A percentile compares a stretch with the other conserved stretches of the same genome.
These are phyloP conservation scores for Allantophomopsis lycopodina DNA, from an alignment of 2,329 filamentous ascomycete genomes.

Conservation along the genomic window DNA sequence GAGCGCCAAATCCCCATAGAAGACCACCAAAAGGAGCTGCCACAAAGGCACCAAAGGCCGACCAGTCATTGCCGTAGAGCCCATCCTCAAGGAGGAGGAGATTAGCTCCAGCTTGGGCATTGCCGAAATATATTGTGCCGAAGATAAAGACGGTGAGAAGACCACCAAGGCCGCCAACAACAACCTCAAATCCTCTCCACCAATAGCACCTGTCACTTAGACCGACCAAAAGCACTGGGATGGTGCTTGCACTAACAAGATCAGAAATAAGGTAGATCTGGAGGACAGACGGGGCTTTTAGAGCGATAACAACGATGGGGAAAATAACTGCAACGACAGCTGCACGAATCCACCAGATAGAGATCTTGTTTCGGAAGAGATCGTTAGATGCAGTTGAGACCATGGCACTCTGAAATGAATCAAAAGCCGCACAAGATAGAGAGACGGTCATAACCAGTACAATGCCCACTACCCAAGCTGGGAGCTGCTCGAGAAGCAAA, in stretches of 20 bases:
- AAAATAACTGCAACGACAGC: constrained; percentile 61
- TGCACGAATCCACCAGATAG: constrained; percentile 58
- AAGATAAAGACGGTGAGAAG: constrained; percentile 73
- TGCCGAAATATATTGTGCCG: constrained; percentile 64
- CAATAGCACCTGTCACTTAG: constrained; percentile 52
- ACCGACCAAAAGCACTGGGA: constrained; percentile 64
- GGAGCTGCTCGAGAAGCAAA: constrained; percentile 56
- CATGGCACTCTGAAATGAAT: constrained; percentile 72
- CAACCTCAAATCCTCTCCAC: constrained; percentile 71
- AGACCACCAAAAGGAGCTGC: constrained; percentile 65
- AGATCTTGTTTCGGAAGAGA: constrained; percentile 68
- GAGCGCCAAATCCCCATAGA: constrained; percentile 54
- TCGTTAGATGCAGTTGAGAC: constrained; percentile 77
- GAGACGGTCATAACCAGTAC: constrained; percentile 70
- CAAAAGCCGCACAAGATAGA: constrained; percentile 66
- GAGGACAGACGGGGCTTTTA: constrained; percentile 60
- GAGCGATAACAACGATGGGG: constrained; percentile 59
- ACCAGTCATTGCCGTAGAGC: constrained; percentile 68
- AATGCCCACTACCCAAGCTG: constrained; percentile 70
- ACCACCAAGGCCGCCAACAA: constrained; percentile 64
- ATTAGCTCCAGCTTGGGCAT: constrained; percentile 45
- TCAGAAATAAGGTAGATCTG: constrained; percentile 78
- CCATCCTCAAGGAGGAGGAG: constrained; percentile 62
- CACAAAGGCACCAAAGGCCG: constrained; percentile 70
- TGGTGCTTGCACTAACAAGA: constrained; percentile 61